Conservation (phyloP, 2,329 filamentous ascomycete genomes). For the Epichloe baconii region DNA sequence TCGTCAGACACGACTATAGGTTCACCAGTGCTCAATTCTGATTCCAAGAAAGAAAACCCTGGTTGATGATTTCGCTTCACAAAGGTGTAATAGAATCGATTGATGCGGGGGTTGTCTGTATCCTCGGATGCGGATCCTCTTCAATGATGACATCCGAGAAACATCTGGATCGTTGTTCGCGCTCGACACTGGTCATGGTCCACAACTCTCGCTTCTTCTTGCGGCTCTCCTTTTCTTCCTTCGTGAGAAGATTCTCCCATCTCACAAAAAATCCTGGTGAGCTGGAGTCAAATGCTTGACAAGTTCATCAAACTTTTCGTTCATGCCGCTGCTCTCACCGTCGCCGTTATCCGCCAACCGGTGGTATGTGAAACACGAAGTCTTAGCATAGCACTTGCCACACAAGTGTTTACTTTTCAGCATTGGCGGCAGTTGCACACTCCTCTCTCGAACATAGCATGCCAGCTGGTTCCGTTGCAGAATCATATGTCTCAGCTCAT, state of each 20-base stretch:
- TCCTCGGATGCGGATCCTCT: slow-evolving; percentile 60
- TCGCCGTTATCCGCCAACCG: slow-evolving; percentile 76
- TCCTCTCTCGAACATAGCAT: slow-evolving; percentile 68
- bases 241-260: slow-evolving; percentile 87
- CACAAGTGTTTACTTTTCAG: slow-evolving; percentile 71
- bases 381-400: slow-evolving; percentile 79
- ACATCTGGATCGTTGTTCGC: slow-evolving; percentile 78
- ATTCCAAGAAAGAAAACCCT: slow-evolving; percentile 78
- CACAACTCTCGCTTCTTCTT: slow-evolving; percentile 82
- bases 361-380: slow-evolving; percentile 86
- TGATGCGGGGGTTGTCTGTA: slow-evolving; percentile 64
- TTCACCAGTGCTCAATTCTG: slow-evolving; percentile 74
- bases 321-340: slow-evolving; percentile 68
- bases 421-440: slow-evolving; percentile 72
- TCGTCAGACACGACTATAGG: slow-evolving; percentile 96
- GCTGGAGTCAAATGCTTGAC: slow-evolving; percentile 62
- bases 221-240: slow-evolving; percentile 83
- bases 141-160: slow-evolving; percentile 81
- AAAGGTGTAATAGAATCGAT: slow-evolving; percentile 79
- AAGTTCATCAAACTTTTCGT: slow-evolving; percentile 68
- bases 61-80: slow-evolving; percentile 50
- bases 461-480: slow-evolving; percentile 88
- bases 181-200: slow-evolving; percentile 85
- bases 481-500: slow-evolving; percentile 91
- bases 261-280: slow-evolving; percentile 73